phyloP scores from a whole-genome alignment of 208 protist species.

The Wallacemonas sp. region DNA sequence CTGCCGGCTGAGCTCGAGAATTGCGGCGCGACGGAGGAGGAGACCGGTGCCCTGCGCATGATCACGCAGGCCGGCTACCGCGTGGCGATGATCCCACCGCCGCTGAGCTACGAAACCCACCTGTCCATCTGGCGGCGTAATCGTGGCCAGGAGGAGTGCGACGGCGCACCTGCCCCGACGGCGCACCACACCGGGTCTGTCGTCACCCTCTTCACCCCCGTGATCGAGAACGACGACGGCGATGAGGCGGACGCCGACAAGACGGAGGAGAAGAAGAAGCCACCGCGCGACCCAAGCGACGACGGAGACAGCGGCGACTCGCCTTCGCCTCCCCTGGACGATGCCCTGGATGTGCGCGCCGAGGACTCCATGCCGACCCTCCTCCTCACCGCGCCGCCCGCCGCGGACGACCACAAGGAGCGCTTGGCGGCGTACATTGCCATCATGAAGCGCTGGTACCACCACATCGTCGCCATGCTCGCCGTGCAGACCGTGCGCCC shows the following conservation, averaged over 20 bases:
- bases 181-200: background rate
- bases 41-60: slow-evolving; percentile 13
- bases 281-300: background rate
- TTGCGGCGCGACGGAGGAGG: slow-evolving; percentile 10
- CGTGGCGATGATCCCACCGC: slow-evolving; percentile 50
- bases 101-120: slow-evolving; percentile 43
- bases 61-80: slow-evolving; percentile 37
- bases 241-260: slow-evolving; percentile 16
- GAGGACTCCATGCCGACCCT: background rate
- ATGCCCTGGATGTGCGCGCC: background rate
- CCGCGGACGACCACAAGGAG: slow-evolving; percentile 19
- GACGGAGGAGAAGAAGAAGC: background rate
- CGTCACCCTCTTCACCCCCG: background rate
- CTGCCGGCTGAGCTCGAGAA: background rate
- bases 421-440: slow-evolving; percentile 42
- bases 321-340: no score
- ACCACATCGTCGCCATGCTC: slow-evolving; percentile 48
- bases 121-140: slow-evolving; percentile 33
- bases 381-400: background rate
- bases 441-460: slow-evolving; percentile 49
- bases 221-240: background rate
- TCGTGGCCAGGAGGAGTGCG: slow-evolving; percentile 11
- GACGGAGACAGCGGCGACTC: slow-evolving; percentile 15
- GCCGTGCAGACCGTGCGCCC: slow-evolving; percentile 31
- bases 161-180: slow-evolving; percentile 19